Conservation (phyloP, 768 basidiomycete genomes). For the Suillus decipiens region DNA sequence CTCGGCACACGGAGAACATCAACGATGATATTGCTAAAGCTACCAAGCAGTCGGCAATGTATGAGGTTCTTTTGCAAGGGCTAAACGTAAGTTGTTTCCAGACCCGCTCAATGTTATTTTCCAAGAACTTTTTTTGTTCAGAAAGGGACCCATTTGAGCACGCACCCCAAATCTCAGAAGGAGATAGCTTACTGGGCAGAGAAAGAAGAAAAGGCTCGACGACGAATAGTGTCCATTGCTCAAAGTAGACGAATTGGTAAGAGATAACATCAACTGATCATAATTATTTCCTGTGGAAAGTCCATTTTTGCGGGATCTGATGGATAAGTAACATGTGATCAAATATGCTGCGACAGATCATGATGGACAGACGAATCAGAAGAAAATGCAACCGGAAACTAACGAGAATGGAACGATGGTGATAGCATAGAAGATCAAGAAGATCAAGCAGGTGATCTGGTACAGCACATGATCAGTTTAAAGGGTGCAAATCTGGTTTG, state of each 20-base stretch:
- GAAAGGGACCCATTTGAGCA: conserved; percentile 68
- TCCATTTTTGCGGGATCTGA: conserved; percentile 19
- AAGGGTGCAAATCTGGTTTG: conserved; percentile 6
- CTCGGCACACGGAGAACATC: conserved; percentile 68
- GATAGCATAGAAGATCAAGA: conserved; percentile 9
- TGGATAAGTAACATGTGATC: conserved; percentile 23
- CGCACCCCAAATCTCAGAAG: conserved; percentile 82
- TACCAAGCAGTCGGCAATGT: conserved; percentile 70
- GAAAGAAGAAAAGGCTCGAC: conserved; percentile 76
- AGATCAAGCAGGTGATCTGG: conserved; percentile 9
- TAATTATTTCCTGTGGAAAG: conserved; percentile 16
- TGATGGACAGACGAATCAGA: conserved; percentile 13
- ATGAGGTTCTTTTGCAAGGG: conserved; percentile 74
- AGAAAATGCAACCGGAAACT: conserved; percentile 4
- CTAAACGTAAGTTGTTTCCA: conserved; percentile 59
- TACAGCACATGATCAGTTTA: conserved; percentile 2
- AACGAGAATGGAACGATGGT: conserved; percentile 12
- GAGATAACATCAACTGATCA: conserved; percentile 18
- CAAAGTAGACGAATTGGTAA: conserved; percentile 28
- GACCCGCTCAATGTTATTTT: not conserved
- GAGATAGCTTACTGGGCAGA: conserved; percentile 89
- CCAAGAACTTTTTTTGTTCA: conserved; percentile 27
- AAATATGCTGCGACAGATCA: conserved; percentile 14
- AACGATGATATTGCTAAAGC: conserved; percentile 61
- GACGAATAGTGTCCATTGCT: conserved; percentile 50